Conservation (phyloP, 2,329 filamentous ascomycete genomes). For the Botrytis fabae region DNA sequence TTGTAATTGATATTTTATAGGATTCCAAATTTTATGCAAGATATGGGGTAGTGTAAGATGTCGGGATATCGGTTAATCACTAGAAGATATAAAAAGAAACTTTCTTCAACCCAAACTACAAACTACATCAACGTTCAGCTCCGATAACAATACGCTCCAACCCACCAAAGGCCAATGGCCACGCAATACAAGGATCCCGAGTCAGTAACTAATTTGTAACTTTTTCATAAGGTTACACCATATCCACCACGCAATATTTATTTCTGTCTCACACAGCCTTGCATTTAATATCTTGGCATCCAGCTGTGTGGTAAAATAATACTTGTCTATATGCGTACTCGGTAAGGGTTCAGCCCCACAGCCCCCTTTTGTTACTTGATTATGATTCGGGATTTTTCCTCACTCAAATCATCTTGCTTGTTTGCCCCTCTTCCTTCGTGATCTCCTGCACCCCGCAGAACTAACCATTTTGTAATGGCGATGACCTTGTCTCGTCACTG, state of each 20-base stretch:
- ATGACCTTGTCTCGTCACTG: neutral
- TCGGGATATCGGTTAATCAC: no score
- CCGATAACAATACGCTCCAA: neutral
- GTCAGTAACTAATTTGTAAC: neutral
- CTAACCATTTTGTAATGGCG: neutral
- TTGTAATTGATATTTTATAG: no score
- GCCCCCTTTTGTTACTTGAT: neutral
- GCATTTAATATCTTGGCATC: slow-evolving; percentile 4
- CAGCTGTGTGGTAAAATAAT: neutral
- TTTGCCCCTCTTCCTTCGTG: slow-evolving; percentile 5
- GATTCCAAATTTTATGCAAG: no score
- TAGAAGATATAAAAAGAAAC: neutral
- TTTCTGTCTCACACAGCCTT: slow-evolving; percentile 8
- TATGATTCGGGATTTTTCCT: neutral
- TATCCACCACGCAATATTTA: neutral
- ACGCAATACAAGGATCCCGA: slow-evolving; percentile 3
- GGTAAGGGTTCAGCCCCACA: slow-evolving; percentile 14
- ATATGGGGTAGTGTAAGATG: no score
- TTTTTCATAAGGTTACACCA: neutral
- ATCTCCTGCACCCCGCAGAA: slow-evolving; percentile 21
- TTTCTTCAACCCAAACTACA: neutral
- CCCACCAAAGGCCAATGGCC: neutral
- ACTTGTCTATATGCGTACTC: neutral
- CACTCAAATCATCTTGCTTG: neutral
- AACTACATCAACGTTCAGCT: neutral